Conservation (phyloP, 1,284 basidiomycete species). For the Cutaneotrichosporon dermatis region DNA sequence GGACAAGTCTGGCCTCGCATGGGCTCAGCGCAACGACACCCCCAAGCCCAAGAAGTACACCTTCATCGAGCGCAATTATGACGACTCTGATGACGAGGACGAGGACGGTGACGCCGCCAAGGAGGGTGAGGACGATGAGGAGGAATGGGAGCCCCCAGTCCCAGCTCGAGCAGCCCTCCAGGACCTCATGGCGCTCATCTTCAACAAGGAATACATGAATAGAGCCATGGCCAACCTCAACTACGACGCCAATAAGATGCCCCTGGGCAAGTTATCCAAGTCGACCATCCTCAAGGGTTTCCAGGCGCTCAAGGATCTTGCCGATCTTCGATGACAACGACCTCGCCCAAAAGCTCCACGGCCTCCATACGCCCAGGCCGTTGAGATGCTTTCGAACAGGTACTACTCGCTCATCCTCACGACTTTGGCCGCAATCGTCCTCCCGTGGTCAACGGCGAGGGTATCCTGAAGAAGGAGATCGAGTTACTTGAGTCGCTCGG, state of each 20-base stretch:
- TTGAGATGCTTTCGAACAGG: constrained; percentile 53
- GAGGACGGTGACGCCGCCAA: background rate
- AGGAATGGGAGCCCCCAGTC: constrained; percentile 13
- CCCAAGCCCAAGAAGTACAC: constrained; percentile 19
- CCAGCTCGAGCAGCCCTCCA: constrained; percentile 27
- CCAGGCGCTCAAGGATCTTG: constrained; percentile 51
- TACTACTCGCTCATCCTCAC: constrained; percentile 58
- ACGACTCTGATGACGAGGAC: constrained; percentile 15
- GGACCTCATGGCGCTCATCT: constrained; percentile 58
- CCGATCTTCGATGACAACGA: constrained; percentile 54
- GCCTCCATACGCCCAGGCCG: constrained; percentile 37
- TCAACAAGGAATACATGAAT: constrained; percentile 51
- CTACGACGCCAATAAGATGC: constrained; percentile 65
- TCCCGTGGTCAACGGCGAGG: constrained; percentile 50
- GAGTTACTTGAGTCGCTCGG: constrained; percentile 63
- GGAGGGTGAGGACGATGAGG: constrained; percentile 7
- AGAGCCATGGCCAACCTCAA: constrained; percentile 62
- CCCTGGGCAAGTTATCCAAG: constrained; percentile 53
- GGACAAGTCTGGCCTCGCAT: constrained; percentile 21
- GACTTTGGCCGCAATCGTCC: constrained; percentile 58
- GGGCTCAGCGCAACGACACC: constrained; percentile 7
- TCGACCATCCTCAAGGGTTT: constrained; percentile 27
- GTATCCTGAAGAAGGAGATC: constrained; percentile 57
- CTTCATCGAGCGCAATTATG: constrained; percentile 21
- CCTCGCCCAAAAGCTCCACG: constrained; percentile 39